Conservation (phyloP, 306 rosid genomes). For the Cicer arietinum region DNA sequence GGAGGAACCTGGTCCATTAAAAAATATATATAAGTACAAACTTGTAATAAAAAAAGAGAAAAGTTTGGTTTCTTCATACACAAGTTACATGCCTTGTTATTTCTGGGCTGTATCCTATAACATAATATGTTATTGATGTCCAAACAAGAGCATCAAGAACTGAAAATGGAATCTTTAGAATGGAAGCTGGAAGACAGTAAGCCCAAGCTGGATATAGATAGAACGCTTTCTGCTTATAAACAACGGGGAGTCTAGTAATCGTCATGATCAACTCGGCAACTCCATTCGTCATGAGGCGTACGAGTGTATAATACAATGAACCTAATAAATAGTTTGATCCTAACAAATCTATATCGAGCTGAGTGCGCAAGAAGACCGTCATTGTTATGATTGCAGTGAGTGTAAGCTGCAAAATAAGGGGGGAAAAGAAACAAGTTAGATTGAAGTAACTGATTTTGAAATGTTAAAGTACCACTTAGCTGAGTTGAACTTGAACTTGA, state of each 20-base stretch:
- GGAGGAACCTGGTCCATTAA: constrained; percentile 54
- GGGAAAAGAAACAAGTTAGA: constrained; percentile 25
- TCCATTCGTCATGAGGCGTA: constrained; percentile 78
- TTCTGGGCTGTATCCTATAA: constrained; percentile 69
- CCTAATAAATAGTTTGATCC: constrained; percentile 74
- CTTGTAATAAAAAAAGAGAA: constrained; percentile 10
- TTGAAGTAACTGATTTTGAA: constrained; percentile 3
- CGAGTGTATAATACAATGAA: constrained; percentile 66
- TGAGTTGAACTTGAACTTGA: constrained; percentile 29
- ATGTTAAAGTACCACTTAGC: constrained; percentile 9
- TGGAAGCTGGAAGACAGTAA: constrained; percentile 60
- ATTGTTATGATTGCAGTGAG: constrained; percentile 72
- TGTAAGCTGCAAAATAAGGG: constrained; percentile 58
- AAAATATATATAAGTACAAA: constrained; percentile 39
- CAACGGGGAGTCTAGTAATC: constrained; percentile 65
- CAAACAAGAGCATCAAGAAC: constrained; percentile 60
- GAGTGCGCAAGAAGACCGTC: constrained; percentile 77
- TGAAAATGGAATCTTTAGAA: constrained; percentile 65
- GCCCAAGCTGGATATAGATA: constrained; percentile 73
- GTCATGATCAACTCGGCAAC: constrained; percentile 79
- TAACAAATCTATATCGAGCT: constrained; percentile 50
- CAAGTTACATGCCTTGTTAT: constrained; percentile 53
- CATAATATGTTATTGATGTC: constrained; percentile 66
- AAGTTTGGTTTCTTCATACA: background rate
- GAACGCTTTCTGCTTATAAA: constrained; percentile 64